Conservation (phyloP, 2,329 filamentous ascomycete genomes). For the Alternaria rosae region DNA sequence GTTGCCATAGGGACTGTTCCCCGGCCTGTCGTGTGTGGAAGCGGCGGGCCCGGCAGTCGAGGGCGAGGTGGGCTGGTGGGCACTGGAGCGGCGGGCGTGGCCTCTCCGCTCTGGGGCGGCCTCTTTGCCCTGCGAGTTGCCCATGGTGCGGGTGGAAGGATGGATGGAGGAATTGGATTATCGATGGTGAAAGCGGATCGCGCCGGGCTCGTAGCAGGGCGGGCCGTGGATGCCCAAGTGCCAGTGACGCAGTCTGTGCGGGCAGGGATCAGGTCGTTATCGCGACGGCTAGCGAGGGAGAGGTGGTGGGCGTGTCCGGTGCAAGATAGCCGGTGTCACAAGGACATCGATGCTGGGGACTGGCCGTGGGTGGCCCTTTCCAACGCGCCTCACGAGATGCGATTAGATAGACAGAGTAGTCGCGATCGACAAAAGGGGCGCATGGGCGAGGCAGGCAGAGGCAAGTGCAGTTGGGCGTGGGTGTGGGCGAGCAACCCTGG, state of each 20-base stretch:
- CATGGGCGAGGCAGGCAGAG: slow-evolving; percentile 19
- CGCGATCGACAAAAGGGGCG: slow-evolving; percentile 15
- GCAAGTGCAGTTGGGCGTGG: slow-evolving; percentile 7
- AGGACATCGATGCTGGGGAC: slow-evolving; percentile 45
- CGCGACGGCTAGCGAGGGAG: slow-evolving; percentile 17
- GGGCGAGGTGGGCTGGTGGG: slow-evolving; percentile 43
- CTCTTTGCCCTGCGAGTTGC: slow-evolving; percentile 59
- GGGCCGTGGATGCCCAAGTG: slow-evolving; percentile 27
- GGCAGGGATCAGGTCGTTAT: slow-evolving; percentile 23
- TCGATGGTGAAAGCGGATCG: slow-evolving; percentile 22
- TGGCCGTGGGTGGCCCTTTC: slow-evolving; percentile 16
- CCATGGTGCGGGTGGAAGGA: slow-evolving; percentile 44
- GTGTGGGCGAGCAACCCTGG: slow-evolving; percentile 19
- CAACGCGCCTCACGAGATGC: slow-evolving; percentile 24
- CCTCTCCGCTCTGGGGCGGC: slow-evolving; percentile 47
- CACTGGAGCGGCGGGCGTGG: slow-evolving; percentile 43
- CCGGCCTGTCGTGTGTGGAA: slow-evolving; percentile 38
- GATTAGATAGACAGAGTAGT: slow-evolving; percentile 16
- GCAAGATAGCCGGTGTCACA: slow-evolving; percentile 47
- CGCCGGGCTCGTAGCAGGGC: slow-evolving; percentile 27
- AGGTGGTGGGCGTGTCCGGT: slow-evolving; percentile 23
- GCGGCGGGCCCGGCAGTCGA: slow-evolving; percentile 34
- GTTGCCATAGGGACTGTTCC: slow-evolving; percentile 50
- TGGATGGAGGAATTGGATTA: slow-evolving; percentile 8
- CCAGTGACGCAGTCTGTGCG: slow-evolving; percentile 18